Evolutionary conservation across 176 grass and related monocot species (phyloP).

Genomic region (Poa annua): DNA sequence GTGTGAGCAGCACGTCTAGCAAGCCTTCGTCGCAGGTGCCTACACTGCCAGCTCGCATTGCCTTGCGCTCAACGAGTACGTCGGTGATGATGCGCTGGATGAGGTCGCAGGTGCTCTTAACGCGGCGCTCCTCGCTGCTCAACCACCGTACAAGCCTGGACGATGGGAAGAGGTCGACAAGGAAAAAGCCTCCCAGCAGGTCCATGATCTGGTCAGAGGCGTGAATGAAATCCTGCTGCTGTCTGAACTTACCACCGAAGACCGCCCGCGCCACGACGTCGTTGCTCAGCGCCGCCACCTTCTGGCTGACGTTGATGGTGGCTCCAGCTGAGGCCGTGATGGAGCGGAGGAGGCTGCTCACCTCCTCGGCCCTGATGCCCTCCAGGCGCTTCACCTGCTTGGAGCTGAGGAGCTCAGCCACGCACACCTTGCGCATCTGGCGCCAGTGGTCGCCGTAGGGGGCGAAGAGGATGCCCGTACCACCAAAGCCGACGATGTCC

Average conservation of each 20-base stretch:
- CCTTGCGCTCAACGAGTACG: neutral
- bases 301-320: neutral
- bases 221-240: neutral
- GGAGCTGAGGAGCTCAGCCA: neutral
- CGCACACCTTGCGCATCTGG: slow-evolving; percentile 57
- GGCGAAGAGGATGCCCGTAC: neutral
- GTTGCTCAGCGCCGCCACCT: neutral
- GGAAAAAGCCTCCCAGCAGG: neutral
- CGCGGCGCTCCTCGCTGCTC: neutral
- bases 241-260: neutral
- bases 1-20: neutral
- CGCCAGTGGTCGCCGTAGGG: slow-evolving; percentile 87
- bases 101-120: neutral
- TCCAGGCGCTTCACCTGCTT: neutral
- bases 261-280: neutral
- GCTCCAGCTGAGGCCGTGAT: neutral
- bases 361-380: neutral
- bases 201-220: neutral
- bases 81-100: neutral
- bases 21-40: neutral
- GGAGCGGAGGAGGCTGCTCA: neutral
- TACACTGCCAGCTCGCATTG: neutral
- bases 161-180: neutral
- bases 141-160: neutral
- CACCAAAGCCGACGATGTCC: neutral